Evolutionary conservation across 2,329 filamentous ascomycete genomes (phyloP).

Genomic region (Beauveria pseudobassiana): DNA sequence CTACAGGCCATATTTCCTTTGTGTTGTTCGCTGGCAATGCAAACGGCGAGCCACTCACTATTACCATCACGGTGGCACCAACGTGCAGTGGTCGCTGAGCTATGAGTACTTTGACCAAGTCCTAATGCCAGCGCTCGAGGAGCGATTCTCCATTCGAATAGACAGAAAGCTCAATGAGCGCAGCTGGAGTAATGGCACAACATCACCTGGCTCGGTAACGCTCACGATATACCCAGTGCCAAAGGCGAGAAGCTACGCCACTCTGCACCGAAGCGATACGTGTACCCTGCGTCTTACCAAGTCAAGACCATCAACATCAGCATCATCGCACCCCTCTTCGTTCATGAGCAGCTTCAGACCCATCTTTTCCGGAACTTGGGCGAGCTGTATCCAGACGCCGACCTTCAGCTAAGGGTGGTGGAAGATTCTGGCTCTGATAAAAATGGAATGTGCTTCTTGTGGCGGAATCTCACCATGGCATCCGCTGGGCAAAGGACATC

Average conservation of each 20-base stretch:
- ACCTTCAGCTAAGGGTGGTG: slow-evolving; percentile 35
- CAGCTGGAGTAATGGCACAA: slow-evolving; percentile 43
- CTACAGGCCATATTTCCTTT: slow-evolving; percentile 53
- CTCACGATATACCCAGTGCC: slow-evolving; percentile 32
- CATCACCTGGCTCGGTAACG: slow-evolving; percentile 33
- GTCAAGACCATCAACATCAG: slow-evolving; percentile 43
- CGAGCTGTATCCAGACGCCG: slow-evolving; percentile 33
- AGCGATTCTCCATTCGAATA: slow-evolving; percentile 40
- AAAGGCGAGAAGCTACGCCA: slow-evolving; percentile 30
- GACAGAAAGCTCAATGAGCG: slow-evolving; percentile 37
- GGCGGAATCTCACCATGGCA: slow-evolving; percentile 37
- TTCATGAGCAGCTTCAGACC: slow-evolving; percentile 34
- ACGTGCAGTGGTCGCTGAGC: slow-evolving; percentile 48
- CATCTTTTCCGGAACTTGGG: slow-evolving; percentile 33
- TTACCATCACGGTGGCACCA: slow-evolving; percentile 53
- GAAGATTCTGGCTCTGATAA: slow-evolving; percentile 45
- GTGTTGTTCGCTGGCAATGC: slow-evolving; percentile 46
- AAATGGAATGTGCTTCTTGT: slow-evolving; percentile 51
- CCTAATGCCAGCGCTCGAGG: slow-evolving; percentile 45
- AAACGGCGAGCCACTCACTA: slow-evolving; percentile 33
- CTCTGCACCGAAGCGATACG: slow-evolving; percentile 18
- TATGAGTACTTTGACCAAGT: slow-evolving; percentile 58
- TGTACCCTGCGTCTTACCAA: slow-evolving; percentile 22
- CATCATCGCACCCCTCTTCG: slow-evolving; percentile 39
- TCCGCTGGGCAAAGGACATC: slow-evolving; percentile 43